Base-by-base conservation (phyloP, 768 basidiomycete genomes). In the Hericium rajendrae region DNA sequence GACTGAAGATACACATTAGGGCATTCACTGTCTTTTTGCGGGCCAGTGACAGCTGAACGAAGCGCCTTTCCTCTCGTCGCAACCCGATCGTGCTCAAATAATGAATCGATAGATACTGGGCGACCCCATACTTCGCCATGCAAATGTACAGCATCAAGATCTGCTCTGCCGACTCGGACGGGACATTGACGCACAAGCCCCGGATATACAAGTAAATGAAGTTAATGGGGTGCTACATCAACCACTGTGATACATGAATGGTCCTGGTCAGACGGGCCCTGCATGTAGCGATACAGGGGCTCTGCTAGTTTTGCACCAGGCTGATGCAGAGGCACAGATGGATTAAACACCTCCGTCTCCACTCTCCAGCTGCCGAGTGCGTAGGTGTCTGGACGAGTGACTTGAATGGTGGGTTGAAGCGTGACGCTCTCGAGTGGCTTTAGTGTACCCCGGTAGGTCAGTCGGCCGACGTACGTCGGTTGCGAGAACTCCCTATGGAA, bases 301-400 rank as follows among this genome's bases (percentile, higher is more conserved):
- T 58, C 62, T 75, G 74, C 74, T 16, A 57, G 5, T 11, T 57
- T 38, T 50, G 55, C 59, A 55, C 51, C 24, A 15, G 71, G 49
- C 64, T 20, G 2, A 18, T 18, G 12, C n/a, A 6, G 11, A 15
- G 65, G 28, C 64, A 65, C 24, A 32, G 57, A 43, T 51, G 48
- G 53, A 54, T 82, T 77, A 11, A 76, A 74, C n/a, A 86, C 85
- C 54, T 83, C 75, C 1, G 82, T 83, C 63, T 87, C 84, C 10
- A 89, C 62, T 41, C 71, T 73, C 91, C 91, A 95, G 4, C 79
- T 78, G 32, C 78, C 78, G 15, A 91, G 71, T 12, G 72, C 72
- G 66, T 89, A 87, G 22, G 75, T 74, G 12, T 88, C 88, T 32
- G 88, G 82, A 43, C 78, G 77, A 12, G 76, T 70, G 10, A 83